A percentile compares a stretch with the other conserved stretches of the same genome.
phyloP scores from a whole-genome alignment of 371 early-diverging fungal species.

The Dentiscutata heterogama region DNA sequence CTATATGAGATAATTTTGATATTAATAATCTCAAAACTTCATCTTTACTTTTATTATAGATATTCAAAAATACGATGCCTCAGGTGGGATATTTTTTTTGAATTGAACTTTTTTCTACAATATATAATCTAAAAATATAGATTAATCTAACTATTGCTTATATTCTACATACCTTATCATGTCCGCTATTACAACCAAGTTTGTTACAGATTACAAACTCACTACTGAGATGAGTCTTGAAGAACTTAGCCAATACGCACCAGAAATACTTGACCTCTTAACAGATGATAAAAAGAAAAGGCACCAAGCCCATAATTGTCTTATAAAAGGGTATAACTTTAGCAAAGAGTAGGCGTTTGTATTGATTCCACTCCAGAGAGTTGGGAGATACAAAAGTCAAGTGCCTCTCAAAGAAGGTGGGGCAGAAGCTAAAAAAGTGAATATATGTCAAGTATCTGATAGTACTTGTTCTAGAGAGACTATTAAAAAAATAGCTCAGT shows the following conservation, averaged over 20 bases:
- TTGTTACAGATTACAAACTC: conserved; percentile 14
- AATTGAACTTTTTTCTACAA: not conserved
- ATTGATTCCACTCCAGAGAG: conserved; percentile 13
- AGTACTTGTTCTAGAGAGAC: not conserved
- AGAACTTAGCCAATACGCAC: conserved; percentile 9
- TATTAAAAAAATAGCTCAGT: not conserved
- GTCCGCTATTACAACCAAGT: conserved; percentile 8
- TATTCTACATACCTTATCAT: not conserved
- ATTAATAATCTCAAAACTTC: too few species aligned
- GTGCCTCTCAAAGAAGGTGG: not conserved
- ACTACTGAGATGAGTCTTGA: not conserved
- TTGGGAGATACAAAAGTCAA: not conserved
- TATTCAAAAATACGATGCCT: not conserved
- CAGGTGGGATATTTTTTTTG: too few species aligned
- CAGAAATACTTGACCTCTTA: not conserved
- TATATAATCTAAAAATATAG: conserved; percentile 16
- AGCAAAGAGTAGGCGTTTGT: not conserved
- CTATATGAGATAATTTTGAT: not conserved
- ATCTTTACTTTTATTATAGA: not conserved
- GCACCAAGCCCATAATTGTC: not conserved
- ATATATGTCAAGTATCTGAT: not conserved
- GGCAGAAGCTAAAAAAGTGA: not conserved
- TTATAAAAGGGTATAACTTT: not conserved
- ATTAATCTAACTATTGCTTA: conserved; percentile 8
- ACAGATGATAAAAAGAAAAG: not conserved